A percentile compares a stretch with the other conserved stretches of the same genome.
phyloP scores from a whole-genome alignment of 2,329 filamentous ascomycete genomes.

The Ophiostoma fasciatum region DNA sequence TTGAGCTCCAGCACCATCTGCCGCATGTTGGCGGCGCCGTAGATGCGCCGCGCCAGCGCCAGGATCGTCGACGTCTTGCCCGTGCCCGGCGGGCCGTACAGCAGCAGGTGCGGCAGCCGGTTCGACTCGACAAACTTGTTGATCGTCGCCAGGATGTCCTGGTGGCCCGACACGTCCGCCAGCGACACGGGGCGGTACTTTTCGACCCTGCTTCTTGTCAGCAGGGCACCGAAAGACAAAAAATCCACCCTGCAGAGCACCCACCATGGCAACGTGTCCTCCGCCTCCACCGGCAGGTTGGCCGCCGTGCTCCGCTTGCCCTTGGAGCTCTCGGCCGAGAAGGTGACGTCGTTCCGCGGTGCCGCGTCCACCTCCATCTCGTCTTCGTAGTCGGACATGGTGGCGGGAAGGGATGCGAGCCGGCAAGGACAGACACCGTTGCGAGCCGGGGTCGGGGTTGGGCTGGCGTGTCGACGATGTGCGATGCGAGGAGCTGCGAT shows the following conservation, averaged over 20 bases:
- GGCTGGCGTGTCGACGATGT: neutral
- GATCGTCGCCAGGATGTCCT: slow-evolving; percentile 93
- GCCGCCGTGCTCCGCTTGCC: slow-evolving; percentile 90
- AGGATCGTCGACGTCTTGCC: slow-evolving; percentile 96
- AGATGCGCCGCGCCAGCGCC: slow-evolving; percentile 83
- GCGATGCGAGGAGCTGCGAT: too few species aligned
- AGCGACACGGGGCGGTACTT: slow-evolving; percentile 88
- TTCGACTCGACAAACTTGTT: slow-evolving; percentile 96
- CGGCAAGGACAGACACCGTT: too few species aligned
- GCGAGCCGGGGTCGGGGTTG: neutral
- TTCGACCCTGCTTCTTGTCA: slow-evolving; percentile 85
- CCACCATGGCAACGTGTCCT: slow-evolving; percentile 87
- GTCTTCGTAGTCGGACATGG: slow-evolving; percentile 45
- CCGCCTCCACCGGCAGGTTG: slow-evolving; percentile 84
- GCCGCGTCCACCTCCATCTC: slow-evolving; percentile 45
- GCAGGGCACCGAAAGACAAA: too few species aligned
- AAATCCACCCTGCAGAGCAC: slow-evolving; percentile 9
- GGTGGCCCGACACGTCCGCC: slow-evolving; percentile 86
- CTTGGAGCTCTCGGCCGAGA: slow-evolving; percentile 57
- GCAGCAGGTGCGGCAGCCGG: slow-evolving; percentile 82
- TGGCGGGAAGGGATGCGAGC: too few species aligned
- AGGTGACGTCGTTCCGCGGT: slow-evolving; percentile 36
- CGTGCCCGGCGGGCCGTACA: slow-evolving; percentile 92
- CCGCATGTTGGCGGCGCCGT: slow-evolving; percentile 79
- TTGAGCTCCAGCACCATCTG: slow-evolving; percentile 99